Percentiles rank a stretch among this genome's conserved stretches.
Conservation (phyloP, 164 flowering plant species). For the Nymphaea colorata region DNA sequence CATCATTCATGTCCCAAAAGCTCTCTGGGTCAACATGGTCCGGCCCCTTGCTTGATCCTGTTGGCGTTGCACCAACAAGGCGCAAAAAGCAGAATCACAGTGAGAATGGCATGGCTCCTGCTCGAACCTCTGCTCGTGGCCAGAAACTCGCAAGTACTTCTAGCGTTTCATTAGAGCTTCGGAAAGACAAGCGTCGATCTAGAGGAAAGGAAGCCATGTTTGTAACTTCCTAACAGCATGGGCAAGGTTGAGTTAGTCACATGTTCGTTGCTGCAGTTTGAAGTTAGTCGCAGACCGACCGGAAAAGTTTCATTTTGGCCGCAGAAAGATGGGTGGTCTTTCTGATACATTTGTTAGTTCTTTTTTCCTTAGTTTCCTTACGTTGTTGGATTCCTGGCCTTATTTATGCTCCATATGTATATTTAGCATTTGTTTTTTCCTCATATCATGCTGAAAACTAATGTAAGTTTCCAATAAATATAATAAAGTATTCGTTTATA, state of each 20-base stretch:
- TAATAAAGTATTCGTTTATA: background rate
- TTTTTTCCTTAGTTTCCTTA: too few relatives aligned
- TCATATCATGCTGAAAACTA: background rate
- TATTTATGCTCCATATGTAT: background rate
- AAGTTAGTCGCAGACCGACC: background rate
- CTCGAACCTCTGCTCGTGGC: constrained; percentile 13
- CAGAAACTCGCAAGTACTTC: constrained; percentile 6
- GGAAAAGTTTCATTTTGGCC: background rate
- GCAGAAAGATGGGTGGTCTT: background rate
- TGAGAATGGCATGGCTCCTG: constrained; percentile 8
- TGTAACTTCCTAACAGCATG: constrained; percentile 3
- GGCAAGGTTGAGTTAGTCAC: background rate
- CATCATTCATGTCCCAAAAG: constrained; percentile 49
- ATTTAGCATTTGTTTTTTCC: background rate
- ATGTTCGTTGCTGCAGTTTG: background rate
- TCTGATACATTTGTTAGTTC: background rate
- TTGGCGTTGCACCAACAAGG: constrained; percentile 30
- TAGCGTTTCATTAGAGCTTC: constrained; percentile 7
- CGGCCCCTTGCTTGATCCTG: constrained; percentile 62
- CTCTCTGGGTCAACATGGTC: constrained; percentile 79
- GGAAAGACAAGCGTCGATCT: constrained; percentile 20
- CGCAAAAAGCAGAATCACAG: constrained; percentile 33
- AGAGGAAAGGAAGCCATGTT: constrained; percentile 18
- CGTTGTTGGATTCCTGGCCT: background rate
- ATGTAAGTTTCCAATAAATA: background rate